Evolutionary conservation across 164 flowering plant genomes (phyloP).

Genomic region (Berberis thunbergii): DNA sequence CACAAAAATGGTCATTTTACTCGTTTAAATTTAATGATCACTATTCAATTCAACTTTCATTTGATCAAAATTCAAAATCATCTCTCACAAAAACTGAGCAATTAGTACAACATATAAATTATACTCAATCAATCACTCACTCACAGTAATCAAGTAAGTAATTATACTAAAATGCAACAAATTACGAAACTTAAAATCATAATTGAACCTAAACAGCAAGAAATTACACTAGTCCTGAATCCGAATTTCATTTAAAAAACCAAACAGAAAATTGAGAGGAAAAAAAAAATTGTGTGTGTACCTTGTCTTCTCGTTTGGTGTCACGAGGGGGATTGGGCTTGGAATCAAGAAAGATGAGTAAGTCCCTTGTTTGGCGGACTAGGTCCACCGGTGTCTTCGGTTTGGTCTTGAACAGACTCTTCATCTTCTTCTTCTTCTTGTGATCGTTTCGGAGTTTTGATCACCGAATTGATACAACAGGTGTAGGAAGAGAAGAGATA

Average conservation of each 20-base stretch:
- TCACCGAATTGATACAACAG: too few species aligned
- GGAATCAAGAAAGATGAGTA: constrained; percentile 34
- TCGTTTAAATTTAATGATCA: too few species aligned
- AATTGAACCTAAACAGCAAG: not conserved
- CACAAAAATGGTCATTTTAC: too few species aligned
- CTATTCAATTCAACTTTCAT: too few species aligned
- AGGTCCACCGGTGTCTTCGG: constrained; percentile 59
- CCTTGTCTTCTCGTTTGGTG: constrained; percentile 62
- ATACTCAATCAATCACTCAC: not conserved
- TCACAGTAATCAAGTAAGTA: not conserved
- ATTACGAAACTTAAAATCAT: not conserved
- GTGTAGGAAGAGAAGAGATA: too few species aligned
- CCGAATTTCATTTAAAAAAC: too few species aligned
- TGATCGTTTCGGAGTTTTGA: too few species aligned
- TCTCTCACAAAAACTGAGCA: too few species aligned
- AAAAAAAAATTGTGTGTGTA: constrained; percentile 3
- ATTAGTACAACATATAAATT: too few species aligned
- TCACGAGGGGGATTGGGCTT: constrained; percentile 25
- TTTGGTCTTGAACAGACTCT: constrained; percentile 58
- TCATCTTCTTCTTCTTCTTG: constrained; percentile 32
- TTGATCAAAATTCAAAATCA: too few species aligned
- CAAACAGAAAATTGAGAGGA: not conserved
- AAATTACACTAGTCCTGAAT: too few species aligned
- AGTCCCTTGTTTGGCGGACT: constrained; percentile 54
- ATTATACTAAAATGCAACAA: not conserved